Evolutionary conservation across 805 yeast species (phyloP).

Genomic region (Hanseniaspora jakobsenii): DNA sequence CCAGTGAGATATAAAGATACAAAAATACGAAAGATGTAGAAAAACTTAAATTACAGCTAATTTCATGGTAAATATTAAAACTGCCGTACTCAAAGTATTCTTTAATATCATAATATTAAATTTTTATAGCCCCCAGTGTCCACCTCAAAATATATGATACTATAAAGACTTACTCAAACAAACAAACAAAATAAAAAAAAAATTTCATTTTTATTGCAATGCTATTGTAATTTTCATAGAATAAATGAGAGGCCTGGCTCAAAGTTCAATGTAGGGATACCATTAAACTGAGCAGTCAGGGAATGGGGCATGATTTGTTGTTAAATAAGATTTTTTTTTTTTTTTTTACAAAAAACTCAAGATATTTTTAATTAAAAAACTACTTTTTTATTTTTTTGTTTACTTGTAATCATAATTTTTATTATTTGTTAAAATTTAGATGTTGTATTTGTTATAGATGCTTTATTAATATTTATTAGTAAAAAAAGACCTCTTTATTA

Average conservation of each 20-base stretch:
- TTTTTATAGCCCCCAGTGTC: conserved; percentile 16
- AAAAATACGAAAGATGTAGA: conserved; percentile 1
- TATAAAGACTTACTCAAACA: no score
- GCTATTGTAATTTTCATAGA: no score
- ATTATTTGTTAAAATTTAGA: no score
- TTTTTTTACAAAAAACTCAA: neutral
- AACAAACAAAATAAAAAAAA: no score
- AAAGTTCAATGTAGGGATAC: conserved; percentile 1
- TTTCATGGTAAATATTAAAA: conserved; percentile 13
- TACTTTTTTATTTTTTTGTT: no score
- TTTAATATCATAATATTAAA: neutral
- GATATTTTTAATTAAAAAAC: neutral
- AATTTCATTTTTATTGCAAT: no score
- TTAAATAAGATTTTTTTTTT: neutral
- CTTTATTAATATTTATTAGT: no score
- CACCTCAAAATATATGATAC: no score
- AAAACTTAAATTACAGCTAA: conserved; percentile 14
- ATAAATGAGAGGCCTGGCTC: conserved; percentile 12
- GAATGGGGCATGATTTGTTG: conserved; percentile 14
- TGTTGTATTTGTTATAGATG: no score
- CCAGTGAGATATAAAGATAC: no score
- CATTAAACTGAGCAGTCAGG: conserved; percentile 12
- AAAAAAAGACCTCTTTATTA: no score
- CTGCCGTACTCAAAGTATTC: conserved; percentile 16
- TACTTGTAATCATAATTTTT: no score